phyloP scores from a whole-genome alignment of 129 eudicot species.

The Flaveria brownii region DNA sequence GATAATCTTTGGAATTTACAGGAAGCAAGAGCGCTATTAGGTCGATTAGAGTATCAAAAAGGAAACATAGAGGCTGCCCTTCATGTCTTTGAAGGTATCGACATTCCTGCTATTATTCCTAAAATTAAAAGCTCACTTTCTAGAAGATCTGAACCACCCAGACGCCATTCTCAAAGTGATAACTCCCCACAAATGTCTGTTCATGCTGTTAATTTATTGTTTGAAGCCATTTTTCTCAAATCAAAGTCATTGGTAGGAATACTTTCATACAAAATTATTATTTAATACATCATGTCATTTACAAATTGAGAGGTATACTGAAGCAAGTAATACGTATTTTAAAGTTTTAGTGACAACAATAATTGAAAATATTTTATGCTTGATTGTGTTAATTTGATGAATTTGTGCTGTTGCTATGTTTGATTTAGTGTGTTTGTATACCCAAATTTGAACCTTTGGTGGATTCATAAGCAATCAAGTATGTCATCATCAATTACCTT shows the following conservation, averaged over 20 bases:
- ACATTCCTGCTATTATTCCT: constrained; percentile 68
- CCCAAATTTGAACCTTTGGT: too few relatives aligned
- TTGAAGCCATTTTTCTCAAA: constrained; percentile 87
- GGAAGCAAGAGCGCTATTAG: constrained; percentile 95
- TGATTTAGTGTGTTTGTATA: too few relatives aligned
- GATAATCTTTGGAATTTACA: constrained; percentile 35
- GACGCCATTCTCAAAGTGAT: constrained; percentile 79
- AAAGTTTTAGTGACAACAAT: too few relatives aligned
- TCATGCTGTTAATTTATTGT: constrained; percentile 80
- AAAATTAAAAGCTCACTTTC: constrained; percentile 60
- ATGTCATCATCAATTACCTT: too few relatives aligned
- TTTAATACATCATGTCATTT: too few relatives aligned
- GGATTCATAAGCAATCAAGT: too few relatives aligned
- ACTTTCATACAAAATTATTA: too few relatives aligned
- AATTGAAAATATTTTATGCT: too few relatives aligned
- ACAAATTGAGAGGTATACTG: too few relatives aligned
- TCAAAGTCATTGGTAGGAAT: constrained; percentile 72
- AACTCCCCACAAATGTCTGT: constrained; percentile 68
- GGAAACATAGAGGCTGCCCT: constrained; percentile 89
- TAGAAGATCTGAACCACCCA: constrained; percentile 55
- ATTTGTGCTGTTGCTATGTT: too few relatives aligned
- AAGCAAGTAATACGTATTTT: too few relatives aligned
- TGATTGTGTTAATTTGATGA: too few relatives aligned
- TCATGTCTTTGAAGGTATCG: constrained; percentile 89
- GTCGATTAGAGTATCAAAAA: constrained; percentile 90